phyloP scores from a whole-genome alignment of 2,329 filamentous ascomycete genomes.

The Epichloe elymi region DNA sequence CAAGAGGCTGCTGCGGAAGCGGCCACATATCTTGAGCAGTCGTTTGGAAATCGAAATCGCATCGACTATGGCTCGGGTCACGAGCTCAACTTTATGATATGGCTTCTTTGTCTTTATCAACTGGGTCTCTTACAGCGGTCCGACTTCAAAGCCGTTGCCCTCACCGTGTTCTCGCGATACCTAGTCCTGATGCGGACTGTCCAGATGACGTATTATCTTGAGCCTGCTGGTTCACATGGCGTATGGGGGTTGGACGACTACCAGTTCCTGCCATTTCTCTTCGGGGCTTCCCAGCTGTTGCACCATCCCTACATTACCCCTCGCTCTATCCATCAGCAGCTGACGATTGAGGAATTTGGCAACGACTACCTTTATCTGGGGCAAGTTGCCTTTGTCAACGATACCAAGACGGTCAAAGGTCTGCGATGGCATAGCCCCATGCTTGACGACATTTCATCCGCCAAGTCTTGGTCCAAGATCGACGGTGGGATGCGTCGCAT shows the following conservation, averaged over 20 bases:
- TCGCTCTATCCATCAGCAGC: conserved; percentile 72
- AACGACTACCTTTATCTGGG: conserved; percentile 81
- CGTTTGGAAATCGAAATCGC: conserved; percentile 72
- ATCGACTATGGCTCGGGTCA: conserved; percentile 98
- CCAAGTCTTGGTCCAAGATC: conserved; percentile 83
- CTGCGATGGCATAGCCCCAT: conserved; percentile 95
- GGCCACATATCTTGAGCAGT: conserved; percentile 66
- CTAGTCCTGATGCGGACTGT: conserved; percentile 75
- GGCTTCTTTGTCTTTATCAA: conserved; percentile 88
- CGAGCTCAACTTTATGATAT: conserved; percentile 93
- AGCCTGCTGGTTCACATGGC: conserved; percentile 91
- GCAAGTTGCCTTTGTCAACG: conserved; percentile 89
- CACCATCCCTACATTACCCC: conserved; percentile 72
- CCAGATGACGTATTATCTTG: conserved; percentile 89
- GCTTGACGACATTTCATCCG: conserved; percentile 91
- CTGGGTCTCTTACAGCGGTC: conserved; percentile 47
- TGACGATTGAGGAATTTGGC: conserved; percentile 76
- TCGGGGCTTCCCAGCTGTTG: conserved; percentile 80
- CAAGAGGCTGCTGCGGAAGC: conserved; percentile 52
- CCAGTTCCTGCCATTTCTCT: conserved; percentile 90
- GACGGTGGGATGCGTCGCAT: conserved; percentile 92
- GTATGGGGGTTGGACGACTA: conserved; percentile 98
- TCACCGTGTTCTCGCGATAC: conserved; percentile 72
- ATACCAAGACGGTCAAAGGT: conserved; percentile 89
- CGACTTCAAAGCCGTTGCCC: conserved; percentile 62